Conservation (phyloP, 2,329 filamentous ascomycete species). For the Chaetomium sp. region DNA sequence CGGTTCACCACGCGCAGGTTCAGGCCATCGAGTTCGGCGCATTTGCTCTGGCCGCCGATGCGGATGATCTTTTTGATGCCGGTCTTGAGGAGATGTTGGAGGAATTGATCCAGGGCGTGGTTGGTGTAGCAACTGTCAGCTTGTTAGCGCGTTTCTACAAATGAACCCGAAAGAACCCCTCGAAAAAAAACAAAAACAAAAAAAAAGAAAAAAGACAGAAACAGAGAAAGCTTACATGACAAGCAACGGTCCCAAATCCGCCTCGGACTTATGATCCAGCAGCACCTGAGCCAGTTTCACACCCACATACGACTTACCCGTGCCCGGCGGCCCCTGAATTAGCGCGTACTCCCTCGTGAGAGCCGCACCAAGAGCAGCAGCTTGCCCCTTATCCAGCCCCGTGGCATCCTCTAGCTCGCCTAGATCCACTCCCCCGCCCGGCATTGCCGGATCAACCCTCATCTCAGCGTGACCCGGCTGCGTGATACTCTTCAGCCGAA, state of each 20-base stretch:
- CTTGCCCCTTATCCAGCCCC: slow-evolving; percentile 46
- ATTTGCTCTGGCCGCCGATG: slow-evolving; percentile 54
- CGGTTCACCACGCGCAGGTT: slow-evolving; percentile 41
- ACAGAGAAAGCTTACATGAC: slow-evolving; percentile 24
- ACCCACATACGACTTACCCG: slow-evolving; percentile 59
- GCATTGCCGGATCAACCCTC: neutral
- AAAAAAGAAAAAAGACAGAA: too few species aligned
- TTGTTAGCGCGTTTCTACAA: neutral
- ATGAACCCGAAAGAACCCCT: too few species aligned
- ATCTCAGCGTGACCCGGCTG: neutral
- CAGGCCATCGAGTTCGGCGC: slow-evolving; percentile 41
- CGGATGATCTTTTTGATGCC: slow-evolving; percentile 49
- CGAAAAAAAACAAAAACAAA: too few species aligned
- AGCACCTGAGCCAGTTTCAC: slow-evolving; percentile 52
- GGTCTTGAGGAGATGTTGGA: slow-evolving; percentile 52
- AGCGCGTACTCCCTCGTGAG: slow-evolving; percentile 49
- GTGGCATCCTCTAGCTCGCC: slow-evolving; percentile 16
- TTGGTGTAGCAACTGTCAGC: slow-evolving; percentile 42
- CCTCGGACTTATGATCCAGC: slow-evolving; percentile 35
- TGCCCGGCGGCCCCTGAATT: slow-evolving; percentile 66
- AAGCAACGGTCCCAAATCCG: slow-evolving; percentile 41
- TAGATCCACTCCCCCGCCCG: neutral
- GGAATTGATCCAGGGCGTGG: slow-evolving; percentile 48
- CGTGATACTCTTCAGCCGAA: slow-evolving; percentile 1
- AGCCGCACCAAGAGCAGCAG: slow-evolving; percentile 45